Evolutionary conservation across 139 green algal species (phyloP), one percentile per base, ranked within the genome.

Genomic region (Volvox reticuliferus): DNA sequence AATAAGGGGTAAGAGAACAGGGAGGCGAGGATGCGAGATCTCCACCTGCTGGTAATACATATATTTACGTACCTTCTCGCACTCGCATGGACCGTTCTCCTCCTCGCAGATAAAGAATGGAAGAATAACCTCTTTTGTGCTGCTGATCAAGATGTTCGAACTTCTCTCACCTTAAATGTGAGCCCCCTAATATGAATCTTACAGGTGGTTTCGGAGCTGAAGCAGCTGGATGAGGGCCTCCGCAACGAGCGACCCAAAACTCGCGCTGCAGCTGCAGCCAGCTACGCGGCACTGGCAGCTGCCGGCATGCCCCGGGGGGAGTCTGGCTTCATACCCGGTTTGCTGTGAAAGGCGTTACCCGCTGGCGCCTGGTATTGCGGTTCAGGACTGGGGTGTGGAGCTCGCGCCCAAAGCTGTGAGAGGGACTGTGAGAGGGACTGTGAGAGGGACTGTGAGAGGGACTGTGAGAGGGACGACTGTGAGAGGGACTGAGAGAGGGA

Each of bases 181-280:
- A n/a, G n/a, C n/a, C n/a, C 76, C 32, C 1, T 32, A 63, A 12
- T 36, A 2, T n/a, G 33, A 61, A 55, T 14, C 33, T 32, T n/a
- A 13, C 84, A 89, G 84, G 84, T 89, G 68, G 36, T 69, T 22
- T 33, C 67, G 26, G 36, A 89, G 84, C 84, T 89, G 84, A 0
- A 13, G 37, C 17, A 18, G 68, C 68, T 89, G 36, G 84, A 89
- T 26, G 68, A 89, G 36, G 36, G 32, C 2, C 26, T 89, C 1
- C 84, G 68, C 26, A 80, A 44, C 28, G 84, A 89, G 65, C 35
- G 84, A n/a, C 84, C 84, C 36, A 68, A 50, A 35, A 55, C 22
- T 9, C 84, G 84, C 0, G 84, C 84, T 0, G 84, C 84, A 16
- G 84, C 84, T 1, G 84, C 84, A 17, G 84, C 84, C 19, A 67